phyloP scores from a whole-genome alignment of 352 stramenopile species.

The Pythium aristosporum region DNA sequence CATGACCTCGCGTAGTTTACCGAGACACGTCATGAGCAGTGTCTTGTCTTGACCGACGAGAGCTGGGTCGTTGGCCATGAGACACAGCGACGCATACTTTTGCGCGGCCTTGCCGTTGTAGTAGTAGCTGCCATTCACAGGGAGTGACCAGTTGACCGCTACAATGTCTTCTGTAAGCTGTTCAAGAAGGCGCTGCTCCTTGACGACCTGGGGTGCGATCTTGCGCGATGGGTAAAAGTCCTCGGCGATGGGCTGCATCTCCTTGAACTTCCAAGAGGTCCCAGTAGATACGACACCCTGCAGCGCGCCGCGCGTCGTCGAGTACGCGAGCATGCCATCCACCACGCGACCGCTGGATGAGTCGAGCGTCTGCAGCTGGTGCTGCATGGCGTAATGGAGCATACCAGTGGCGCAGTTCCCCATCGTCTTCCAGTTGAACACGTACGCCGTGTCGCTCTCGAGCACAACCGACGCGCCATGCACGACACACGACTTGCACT shows the following conservation, averaged over 20 bases:
- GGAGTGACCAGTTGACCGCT: conserved; percentile 37
- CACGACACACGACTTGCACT: conserved; percentile 54
- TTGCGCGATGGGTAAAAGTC: conserved; percentile 52
- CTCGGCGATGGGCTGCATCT: conserved; percentile 36
- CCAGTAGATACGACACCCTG: conserved; percentile 36
- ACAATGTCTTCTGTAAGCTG: conserved; percentile 45
- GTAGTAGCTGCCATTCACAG: conserved; percentile 59
- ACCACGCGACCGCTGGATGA: conserved; percentile 28
- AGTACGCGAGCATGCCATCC: conserved; percentile 40
- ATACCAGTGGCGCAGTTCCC: conserved; percentile 51
- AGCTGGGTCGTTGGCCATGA: conserved; percentile 48
- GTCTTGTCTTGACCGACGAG: conserved; percentile 38
- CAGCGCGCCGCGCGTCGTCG: conserved; percentile 53
- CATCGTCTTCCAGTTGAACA: conserved; percentile 57
- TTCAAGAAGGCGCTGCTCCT: conserved; percentile 42
- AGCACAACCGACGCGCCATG: conserved; percentile 41
- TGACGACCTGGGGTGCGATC: conserved; percentile 26
- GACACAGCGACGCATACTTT: conserved; percentile 60
- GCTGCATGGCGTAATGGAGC: conserved; percentile 57
- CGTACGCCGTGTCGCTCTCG: conserved; percentile 43
- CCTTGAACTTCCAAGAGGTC: conserved; percentile 46
- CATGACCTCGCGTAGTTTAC: conserved; percentile 31
- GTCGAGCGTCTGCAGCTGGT: conserved; percentile 52
- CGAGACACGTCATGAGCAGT: conserved; percentile 40
- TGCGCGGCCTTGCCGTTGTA: conserved; percentile 63